Base-by-base conservation (phyloP, 2,329 filamentous ascomycete genomes). In the Aspergillus tamarii region DNA sequence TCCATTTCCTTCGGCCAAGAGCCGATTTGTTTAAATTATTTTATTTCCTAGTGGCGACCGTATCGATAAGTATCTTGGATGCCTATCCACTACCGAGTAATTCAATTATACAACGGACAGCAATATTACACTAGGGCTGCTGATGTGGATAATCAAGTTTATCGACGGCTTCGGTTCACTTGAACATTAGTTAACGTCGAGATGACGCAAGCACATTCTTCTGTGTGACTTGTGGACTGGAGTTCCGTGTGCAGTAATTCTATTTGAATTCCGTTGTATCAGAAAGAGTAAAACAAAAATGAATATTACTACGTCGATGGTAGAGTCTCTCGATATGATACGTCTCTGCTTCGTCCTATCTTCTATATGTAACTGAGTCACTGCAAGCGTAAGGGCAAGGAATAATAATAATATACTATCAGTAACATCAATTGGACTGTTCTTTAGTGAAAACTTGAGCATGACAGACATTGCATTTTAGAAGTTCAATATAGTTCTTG, bases 121-220 rank as follows among this genome's bases (percentile, higher is more conserved):
- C 48, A 52, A 32, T 34, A 32, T 52, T 32, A n/a, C 48, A 32
- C 28, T 50, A 50, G 23, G 23, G 3, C 26, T 30, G 9, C 23
- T 50, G 45, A 16, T 34, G 50, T 53, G 26, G 50, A 34, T 53
- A 34, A 30, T 21, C 30, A 26, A n/a, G 50, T 46, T 46, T 23
- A 46, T 46, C 10, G 52, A 39, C 34, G 16, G 48, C 48, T 52
- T 52, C 52, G 34, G 19, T 55, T 39, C 26, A 21, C 52, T 39
- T 21, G n/a, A 39, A 23, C 45, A 46, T 46, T 48, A 55, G 10
- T 55, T 32, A 21, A 14, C 52, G 19, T 55, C 36, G n/a, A 55
- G 32, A 21, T 55, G 32, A 55, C 32, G 52, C 52, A 39, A 55
- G 32, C 52, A 55, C 21, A 55, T 55, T 55, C 8, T 39, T 30